Evolutionary conservation across 73 alveolate species (phyloP), one percentile per base, ranked within the genome.

Genomic region (Stentor coeruleus): DNA sequence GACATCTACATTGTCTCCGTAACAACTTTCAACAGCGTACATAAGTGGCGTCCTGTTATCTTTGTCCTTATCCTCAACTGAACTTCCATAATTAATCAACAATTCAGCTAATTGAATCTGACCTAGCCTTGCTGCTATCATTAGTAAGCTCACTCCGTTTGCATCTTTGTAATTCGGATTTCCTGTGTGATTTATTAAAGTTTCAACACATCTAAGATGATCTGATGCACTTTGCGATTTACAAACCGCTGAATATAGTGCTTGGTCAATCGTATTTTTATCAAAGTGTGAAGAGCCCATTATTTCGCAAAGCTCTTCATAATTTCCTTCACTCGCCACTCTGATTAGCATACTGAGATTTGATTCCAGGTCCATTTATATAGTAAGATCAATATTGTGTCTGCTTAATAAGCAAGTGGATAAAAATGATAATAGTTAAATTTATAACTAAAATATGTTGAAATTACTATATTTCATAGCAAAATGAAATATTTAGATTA

Each of bases 51-150:
- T 60, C 1, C 89, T 36, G 31, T 0, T 14, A 39, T 82, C 58
- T 31, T 79, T 82, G 59, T 82, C 92, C 39, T 57, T 41, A n/a
- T 38, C 74, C 59, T 86, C 85, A 2, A 86, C 92, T 30, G 59
- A 4, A 3, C 88, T 87, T 3, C 85, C 89, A 28, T 37, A 15
- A 26, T 72, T 33, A 14, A 82, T 30, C n/a, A 86, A 60, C 74
- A 39, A 42, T 15, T 86, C 86, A 3, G 82, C 89, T 4, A 82
- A 60, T 41, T 82, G 83, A 35, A 86, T 82, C 59, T 59, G 77
- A 15, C 89, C 92, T 42, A 60, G 57, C 35, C 82, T 83, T 26
- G 88, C 86, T 14, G 92, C 92, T 0, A 58, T 82, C 92, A 86
- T 86, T 3, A 86, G 81, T 31, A 87, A 81, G 26, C 88, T 82